Evolutionary conservation across 2,329 filamentous ascomycete genomes (phyloP).

Genomic region (Exophiala xenobiotica): DNA sequence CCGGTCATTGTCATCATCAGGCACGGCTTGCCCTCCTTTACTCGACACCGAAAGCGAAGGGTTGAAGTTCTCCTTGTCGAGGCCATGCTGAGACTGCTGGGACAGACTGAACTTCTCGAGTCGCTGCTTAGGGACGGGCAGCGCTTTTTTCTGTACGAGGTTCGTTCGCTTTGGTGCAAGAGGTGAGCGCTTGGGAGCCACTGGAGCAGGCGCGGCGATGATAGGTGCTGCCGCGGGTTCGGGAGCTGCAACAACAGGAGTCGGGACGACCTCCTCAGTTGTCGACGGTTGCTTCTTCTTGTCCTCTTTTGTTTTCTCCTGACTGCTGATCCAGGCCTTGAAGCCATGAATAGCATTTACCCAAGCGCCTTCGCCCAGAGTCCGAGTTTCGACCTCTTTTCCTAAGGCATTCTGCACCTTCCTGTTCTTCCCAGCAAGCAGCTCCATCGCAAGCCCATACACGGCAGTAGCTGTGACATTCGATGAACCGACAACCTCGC

Average conservation of each 20-base stretch:
- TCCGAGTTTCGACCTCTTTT: constrained; percentile 28
- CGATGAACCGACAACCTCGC: constrained; percentile 20
- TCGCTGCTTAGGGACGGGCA: constrained; percentile 28
- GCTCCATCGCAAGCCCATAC: constrained; percentile 18
- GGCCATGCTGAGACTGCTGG: neutral
- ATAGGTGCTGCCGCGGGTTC: neutral
- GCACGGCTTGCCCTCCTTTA: constrained; percentile 1
- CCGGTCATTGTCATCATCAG: neutral
- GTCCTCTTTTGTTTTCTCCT: constrained; percentile 18
- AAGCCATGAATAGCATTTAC: constrained; percentile 29
- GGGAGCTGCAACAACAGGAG: constrained; percentile 2
- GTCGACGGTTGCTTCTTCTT: constrained; percentile 1
- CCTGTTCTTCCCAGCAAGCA: constrained; percentile 21
- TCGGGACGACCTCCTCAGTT: neutral
- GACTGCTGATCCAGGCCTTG: constrained; percentile 26
- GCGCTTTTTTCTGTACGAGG: constrained; percentile 25
- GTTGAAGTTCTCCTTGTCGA: constrained; percentile 28
- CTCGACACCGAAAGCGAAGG: constrained; percentile 11
- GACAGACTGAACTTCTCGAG: constrained; percentile 15
- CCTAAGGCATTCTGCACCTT: constrained; percentile 30
- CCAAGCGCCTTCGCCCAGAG: constrained; percentile 28
- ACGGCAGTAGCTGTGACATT: constrained; percentile 23
- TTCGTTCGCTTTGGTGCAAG: constrained; percentile 27
- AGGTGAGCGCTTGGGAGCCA: constrained; percentile 23
- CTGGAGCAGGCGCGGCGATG: neutral